Evolutionary conservation across 2,329 filamentous ascomycete genomes (phyloP), one percentile per base, ranked within the genome.

Genomic region (Talaromyces funiculosus): DNA sequence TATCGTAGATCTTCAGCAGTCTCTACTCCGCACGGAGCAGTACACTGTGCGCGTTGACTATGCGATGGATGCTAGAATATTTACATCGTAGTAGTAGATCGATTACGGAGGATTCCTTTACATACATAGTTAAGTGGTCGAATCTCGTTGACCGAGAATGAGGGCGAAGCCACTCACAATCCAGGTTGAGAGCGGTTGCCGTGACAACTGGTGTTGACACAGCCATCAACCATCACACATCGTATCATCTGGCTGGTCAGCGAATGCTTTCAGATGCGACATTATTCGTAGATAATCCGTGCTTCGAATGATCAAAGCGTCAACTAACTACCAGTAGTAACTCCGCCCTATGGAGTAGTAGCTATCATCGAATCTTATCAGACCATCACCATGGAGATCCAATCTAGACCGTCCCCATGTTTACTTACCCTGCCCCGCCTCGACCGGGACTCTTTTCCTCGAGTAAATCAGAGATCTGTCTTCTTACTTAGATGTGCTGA

Each of bases 361-460:
- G 7, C 20, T 10, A 45, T 43, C 5, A n/a, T 22, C 5, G 9
- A 24, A 4, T 43, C 42, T 45, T 16, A 47, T 49, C 45, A 33
- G 16, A 24, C 22, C 8, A 53, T 59, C 57, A 42, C 57, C 38
- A 59, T 59, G 35, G 57, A 45, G 43, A 49, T 53, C 57, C 47
- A 43, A 2, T 51, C 47, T 51, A 51, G 57, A 59, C 45, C 57
- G 20, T 40, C 22, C n/a, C 29, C 26, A 24, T 59, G 57, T 59
- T 59, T 53, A 59, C 57, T 24, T 24, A 47, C 35, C 45, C 20
- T 49, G 57, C 57, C 45, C 38, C 29, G 29, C 43, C 29, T 47
- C 18, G 40, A 47, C 20, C 10, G 31, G 18, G 26, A 43, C 33
- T 40, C 22, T 29, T 6, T 26, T 35, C 24, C 26, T 43, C 40